Evolutionary conservation across 2,329 filamentous ascomycete species (phyloP), one percentile per base, ranked within the genome.

Genomic region (Calonectria montana): DNA sequence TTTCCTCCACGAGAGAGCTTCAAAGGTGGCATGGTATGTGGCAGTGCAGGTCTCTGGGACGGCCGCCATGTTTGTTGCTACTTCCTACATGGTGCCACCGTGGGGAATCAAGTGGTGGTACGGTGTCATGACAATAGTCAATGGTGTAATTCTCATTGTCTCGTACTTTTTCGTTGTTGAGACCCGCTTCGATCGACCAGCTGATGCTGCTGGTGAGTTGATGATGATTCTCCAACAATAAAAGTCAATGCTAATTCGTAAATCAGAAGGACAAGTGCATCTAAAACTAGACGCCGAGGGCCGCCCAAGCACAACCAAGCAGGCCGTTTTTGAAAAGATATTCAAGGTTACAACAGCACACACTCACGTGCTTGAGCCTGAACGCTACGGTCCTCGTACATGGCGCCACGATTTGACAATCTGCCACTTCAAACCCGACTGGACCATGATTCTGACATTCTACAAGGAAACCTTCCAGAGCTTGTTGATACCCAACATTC

Each of bases 321-420:
- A 12, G 3, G 27, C 48, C 2, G 48, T 55, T 3, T 21, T 55
- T 29, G 48, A 59, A 39, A 41, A 59, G 55, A 67, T 67, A 12
- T n/a, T 59, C 27, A n/a, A 39, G n/a, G 65, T 67, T 12, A 67
- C 65, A 15, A 67, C 65, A 3, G 70, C 70, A 35, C 77, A 75
- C 4, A 4, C 55, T 72, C 4, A 47, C 69, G 2, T 48, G 21
- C 35, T 50, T 27, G 31, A 64, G n/a, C 72, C 75, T 12, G 59
- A 62, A 0, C n/a, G 61, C 65, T 75, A 39, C 4, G 59, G 10
- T 18, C 45, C 53, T 2, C 63, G 76, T 0, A 76, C 75, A 0
- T 76, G 76, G 74, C 76, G 43, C 69, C 76, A 62, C 68, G 80
- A 74, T 72, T 65, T 75, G 72, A 79, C 27, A 71, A 23, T 78